Evolutionary conservation across 805 yeast species (phyloP).

Genomic region (Kluyveromyces lactis): DNA sequence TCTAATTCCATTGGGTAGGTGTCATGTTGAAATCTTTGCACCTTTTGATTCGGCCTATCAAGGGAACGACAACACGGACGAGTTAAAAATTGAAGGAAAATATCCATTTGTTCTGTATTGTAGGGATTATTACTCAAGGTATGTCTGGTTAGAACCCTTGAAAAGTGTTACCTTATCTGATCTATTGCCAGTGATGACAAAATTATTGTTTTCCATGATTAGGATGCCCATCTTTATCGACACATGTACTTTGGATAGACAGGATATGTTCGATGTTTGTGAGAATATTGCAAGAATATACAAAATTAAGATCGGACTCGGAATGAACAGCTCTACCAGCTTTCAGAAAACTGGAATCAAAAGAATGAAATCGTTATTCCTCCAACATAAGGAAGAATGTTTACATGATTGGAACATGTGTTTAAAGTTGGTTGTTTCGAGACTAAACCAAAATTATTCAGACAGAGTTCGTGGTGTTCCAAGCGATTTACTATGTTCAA

Average conservation of each 20-base stretch:
- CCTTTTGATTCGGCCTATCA: constrained; percentile 12
- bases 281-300: constrained; percentile 17
- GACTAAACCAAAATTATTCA: constrained; percentile 14
- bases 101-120: constrained; percentile 22
- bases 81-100: constrained; percentile 17
- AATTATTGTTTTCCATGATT: constrained; percentile 14
- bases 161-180: constrained; percentile 17
- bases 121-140: constrained; percentile 25
- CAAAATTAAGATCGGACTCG: constrained; percentile 22
- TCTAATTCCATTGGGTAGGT: constrained; percentile 21
- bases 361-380: constrained; percentile 13
- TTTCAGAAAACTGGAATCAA: constrained; percentile 17
- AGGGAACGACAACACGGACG: neutral
- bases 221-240: constrained; percentile 25
- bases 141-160: constrained; percentile 26
- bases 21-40: constrained; percentile 24
- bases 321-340: constrained; percentile 12
- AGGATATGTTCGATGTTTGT: constrained; percentile 24
- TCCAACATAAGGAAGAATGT: constrained; percentile 14
- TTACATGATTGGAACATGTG: constrained; percentile 22
- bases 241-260: constrained; percentile 22
- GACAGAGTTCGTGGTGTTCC: constrained; percentile 19
- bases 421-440: constrained; percentile 14
- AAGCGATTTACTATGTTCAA: constrained; percentile 14
- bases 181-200: constrained; percentile 11